A percentile compares a stretch with the other conserved stretches of the same genome.
These are phyloP conservation scores for Stygiomarasmius scandens DNA, from an alignment of 1,284 basidiomycete genomes.

Conservation along the genomic window DNA sequence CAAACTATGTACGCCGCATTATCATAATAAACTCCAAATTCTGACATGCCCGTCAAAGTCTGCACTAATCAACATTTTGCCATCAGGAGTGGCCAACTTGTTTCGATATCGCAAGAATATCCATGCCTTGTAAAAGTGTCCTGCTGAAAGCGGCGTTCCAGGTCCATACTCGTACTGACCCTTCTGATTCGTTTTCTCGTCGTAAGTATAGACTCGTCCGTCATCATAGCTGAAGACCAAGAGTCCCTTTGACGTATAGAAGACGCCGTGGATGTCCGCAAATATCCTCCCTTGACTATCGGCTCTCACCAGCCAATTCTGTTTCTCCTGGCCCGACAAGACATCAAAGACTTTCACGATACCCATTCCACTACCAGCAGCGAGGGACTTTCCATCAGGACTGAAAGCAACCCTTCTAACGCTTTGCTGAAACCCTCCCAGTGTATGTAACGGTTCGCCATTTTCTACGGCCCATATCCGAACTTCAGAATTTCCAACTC, in stretches of 20 bases:
- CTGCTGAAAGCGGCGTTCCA: neutral
- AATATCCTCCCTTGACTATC: neutral
- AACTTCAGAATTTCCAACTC: slow-evolving; percentile 5
- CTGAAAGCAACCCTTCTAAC: neutral
- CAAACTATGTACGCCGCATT: too few relatives aligned
- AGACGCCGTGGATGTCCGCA: neutral
- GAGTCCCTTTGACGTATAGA: neutral
- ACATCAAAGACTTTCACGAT: neutral
- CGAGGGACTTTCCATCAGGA: neutral
- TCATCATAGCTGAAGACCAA: neutral
- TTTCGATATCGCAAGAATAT: too few relatives aligned
- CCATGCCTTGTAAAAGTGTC: neutral
- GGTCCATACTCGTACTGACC: slow-evolving; percentile 1
- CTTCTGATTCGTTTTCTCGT: neutral
- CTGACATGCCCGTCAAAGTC: slow-evolving; percentile 4
- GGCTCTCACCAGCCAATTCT: neutral
- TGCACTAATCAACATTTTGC: neutral
- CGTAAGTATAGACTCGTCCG: neutral
- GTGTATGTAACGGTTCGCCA: slow-evolving; percentile 12
- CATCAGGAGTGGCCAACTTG: neutral
- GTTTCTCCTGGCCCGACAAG: neutral
- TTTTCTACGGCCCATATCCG: slow-evolving; percentile 14
- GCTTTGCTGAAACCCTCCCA: neutral
- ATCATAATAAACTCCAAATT: neutral
- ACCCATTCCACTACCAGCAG: neutral